A percentile compares a stretch with the other conserved stretches of the same genome.
Evolutionary conservation across 257 asterid species (phyloP).

Genomic region (Datura wrightii): DNA sequence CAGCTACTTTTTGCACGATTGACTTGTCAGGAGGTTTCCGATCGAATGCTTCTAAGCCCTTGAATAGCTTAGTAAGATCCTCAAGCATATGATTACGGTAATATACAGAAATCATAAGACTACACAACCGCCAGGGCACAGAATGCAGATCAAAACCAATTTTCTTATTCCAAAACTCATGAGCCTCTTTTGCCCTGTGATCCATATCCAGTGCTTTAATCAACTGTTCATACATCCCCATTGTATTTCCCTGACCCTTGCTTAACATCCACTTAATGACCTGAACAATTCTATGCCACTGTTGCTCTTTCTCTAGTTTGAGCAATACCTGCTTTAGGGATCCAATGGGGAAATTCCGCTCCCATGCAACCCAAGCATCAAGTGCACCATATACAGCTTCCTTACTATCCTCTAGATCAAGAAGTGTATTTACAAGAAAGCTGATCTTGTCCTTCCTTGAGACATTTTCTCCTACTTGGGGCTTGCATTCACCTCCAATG

Average conservation of each 20-base stretch:
- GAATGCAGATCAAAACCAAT: slow-evolving; percentile 74
- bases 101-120: slow-evolving; percentile 76
- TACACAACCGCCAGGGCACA: slow-evolving; percentile 79
- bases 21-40: slow-evolving; percentile 84
- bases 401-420: slow-evolving; percentile 63
- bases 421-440: slow-evolving; percentile 63
- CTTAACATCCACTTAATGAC: slow-evolving; percentile 94
- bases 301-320: slow-evolving; percentile 79
- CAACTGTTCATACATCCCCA: slow-evolving; percentile 78
- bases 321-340: slow-evolving; percentile 60
- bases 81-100: slow-evolving; percentile 72
- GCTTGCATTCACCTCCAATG: slow-evolving; percentile 35
- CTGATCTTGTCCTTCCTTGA: slow-evolving; percentile 68
- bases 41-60: slow-evolving; percentile 74
- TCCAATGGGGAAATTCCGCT: slow-evolving; percentile 76
- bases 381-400: slow-evolving; percentile 72
- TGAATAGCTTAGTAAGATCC: slow-evolving; percentile 79
- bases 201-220: slow-evolving; percentile 88
- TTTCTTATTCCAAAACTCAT: slow-evolving; percentile 77
- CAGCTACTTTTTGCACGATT: slow-evolving; percentile 70
- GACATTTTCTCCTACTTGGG: slow-evolving; percentile 71
- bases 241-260: slow-evolving; percentile 89
- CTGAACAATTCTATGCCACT: slow-evolving; percentile 82
- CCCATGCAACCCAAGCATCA: slow-evolving; percentile 97
- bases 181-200: slow-evolving; percentile 71